Base-by-base conservation (phyloP, 306 rosid genomes). In the Erythrophleum fordii region DNA sequence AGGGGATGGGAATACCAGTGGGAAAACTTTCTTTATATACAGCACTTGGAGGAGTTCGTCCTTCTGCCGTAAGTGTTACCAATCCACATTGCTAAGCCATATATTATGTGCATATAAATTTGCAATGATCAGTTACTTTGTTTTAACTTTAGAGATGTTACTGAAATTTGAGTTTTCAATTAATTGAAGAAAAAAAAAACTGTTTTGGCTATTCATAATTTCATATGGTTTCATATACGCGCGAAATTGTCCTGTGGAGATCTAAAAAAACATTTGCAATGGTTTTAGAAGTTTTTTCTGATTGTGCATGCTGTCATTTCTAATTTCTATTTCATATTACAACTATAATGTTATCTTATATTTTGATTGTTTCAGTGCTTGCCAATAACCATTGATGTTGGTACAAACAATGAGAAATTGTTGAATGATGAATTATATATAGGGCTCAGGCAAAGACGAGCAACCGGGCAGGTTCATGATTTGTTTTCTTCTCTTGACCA, bases 1-100 rank as follows among this genome's bases (percentile, higher is more conserved):
- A 96, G 99, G 99, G 99, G 20, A 96, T 96, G 99, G 99, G 99
- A 73, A 96, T 96, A 86, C 98, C 99, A 0, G 97, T 93, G 52
- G 99, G 99, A 16, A 96, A 96, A 75, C 99, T 96, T 80, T 85
- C 99, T 76, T 82, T 96, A 52, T 96, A 96, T 72, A 89, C 99
- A 0, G 99, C 99, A 46, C 98, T 96, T 51, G 99, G 99, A 75
- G 99, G 99, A 62, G 97, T 96, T 78, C 95, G 92, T 67, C 99
- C 99, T 77, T 96, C 99, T 16, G 92, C 97, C 66, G 99, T 96
- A 84, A 92, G 97, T 96, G 37, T 77, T 72, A 34, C 56, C 80
- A 13, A n/a, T 62, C 22, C 67, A 23, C 23, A 25, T 68, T 56
- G 13, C 65, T 49, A 51, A 39, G n/a, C 61, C 2, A n/a, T 59